Base-by-base conservation (phyloP, 306 rosid genomes). In the Potentilla sterilis region DNA sequence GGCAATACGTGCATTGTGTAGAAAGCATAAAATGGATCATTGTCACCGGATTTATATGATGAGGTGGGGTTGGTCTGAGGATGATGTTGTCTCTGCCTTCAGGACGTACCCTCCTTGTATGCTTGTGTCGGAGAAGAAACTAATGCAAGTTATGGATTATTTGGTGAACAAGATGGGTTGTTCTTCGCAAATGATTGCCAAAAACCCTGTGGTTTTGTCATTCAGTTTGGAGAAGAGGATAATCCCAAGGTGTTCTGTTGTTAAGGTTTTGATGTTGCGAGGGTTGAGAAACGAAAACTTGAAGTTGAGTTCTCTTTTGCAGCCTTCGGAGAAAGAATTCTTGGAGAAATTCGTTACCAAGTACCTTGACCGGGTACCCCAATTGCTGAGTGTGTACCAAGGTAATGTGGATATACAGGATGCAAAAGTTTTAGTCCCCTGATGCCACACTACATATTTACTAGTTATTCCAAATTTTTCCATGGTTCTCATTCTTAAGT, bases 81-180 rank as follows among this genome's bases (percentile, higher is more conserved):
- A 54, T 54, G 61, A 54, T 54, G 61, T 54, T n/a, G 4, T n/a
- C 32, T 54, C 28, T 54, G 61, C 32, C 61, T 54, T 54, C 61
- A 54, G 1, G 28, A 54, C 4, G 61, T 7, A 2, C 11, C 61
- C 61, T n/a, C 24, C 61, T 1, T 54, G 13, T 54, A 54, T 54
- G 1, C n/a, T n/a, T n/a, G n/a, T n/a, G n/a, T n/a, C n/a, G n/a
- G n/a, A n/a, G 37, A 74, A 78, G 15, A 86, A 88, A 72, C 78
- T 88, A 15, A 10, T 64, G 67, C 61, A 46, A 16, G 46, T 77
- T 7, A 84, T 86, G 90, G 58, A 44, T 77, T 84, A n/a, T 37
- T 81, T 85, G 58, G 78, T 83, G 15, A 63, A 85, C 64, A 6
- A 73, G 15, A 73, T 81, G 48, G 87, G 86, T n/a, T 76, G 43